Conservation (phyloP, 768 basidiomycete genomes). For the Leccinum fibrillosum region DNA sequence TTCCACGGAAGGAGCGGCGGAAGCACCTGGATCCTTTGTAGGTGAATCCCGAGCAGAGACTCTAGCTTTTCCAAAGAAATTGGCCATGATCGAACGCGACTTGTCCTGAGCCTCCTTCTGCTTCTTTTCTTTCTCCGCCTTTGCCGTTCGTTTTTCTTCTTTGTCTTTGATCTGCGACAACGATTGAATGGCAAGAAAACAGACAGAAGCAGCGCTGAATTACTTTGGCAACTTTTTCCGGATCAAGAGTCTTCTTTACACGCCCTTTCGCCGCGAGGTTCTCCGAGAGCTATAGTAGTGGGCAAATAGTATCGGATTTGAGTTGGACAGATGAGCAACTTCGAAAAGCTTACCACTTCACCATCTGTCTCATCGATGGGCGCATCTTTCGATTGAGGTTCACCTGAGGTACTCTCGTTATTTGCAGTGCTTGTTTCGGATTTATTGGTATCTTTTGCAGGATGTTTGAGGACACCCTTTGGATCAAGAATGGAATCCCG, state of each 20-base stretch:
- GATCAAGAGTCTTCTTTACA: slow-evolving; percentile 51
- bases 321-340: neutral
- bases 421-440: slow-evolving; percentile 3
- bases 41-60: slow-evolving; percentile 21
- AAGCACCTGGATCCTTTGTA: slow-evolving; percentile 25
- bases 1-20: slow-evolving; percentile 35
- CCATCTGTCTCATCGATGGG: slow-evolving; percentile 37
- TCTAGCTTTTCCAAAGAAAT: slow-evolving; percentile 71
- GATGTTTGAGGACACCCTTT: slow-evolving; percentile 37
- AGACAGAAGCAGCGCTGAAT: neutral
- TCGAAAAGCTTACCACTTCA: slow-evolving; percentile 32
- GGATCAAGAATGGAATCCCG: slow-evolving; percentile 52
- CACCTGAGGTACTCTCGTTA: slow-evolving; percentile 10
- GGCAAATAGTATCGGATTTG: neutral
- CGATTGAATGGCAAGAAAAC: slow-evolving; percentile 3
- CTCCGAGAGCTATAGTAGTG: slow-evolving; percentile 16
- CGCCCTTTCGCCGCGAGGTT: slow-evolving; percentile 35
- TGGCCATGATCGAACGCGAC: slow-evolving; percentile 72
- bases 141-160: slow-evolving; percentile 64
- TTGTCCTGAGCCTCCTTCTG: slow-evolving; percentile 67
- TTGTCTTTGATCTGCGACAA: slow-evolving; percentile 60
- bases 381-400: slow-evolving; percentile 28
- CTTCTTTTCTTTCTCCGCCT: slow-evolving; percentile 68
- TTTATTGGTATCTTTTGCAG: slow-evolving; percentile 33
- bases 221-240: slow-evolving; percentile 46